A percentile compares a stretch with the other conserved stretches of the same genome.
Conservation (phyloP, 2,329 filamentous ascomycete genomes). For the Ophiostoma novo-ulmi region DNA sequence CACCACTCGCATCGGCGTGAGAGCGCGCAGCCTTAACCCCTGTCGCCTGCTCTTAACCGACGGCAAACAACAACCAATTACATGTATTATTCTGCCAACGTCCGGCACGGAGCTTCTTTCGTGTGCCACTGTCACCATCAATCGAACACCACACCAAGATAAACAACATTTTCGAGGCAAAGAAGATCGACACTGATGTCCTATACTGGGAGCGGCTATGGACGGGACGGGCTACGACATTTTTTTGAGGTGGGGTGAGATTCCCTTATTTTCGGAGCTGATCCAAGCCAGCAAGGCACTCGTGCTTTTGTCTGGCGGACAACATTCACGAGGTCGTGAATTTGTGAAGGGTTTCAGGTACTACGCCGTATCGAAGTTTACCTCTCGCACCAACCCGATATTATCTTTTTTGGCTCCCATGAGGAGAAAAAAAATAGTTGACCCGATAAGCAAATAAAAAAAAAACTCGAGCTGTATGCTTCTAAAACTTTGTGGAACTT, state of each 20-base stretch:
- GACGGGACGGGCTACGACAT: conserved; percentile 8
- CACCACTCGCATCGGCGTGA: conserved; percentile 18
- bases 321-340: conserved; percentile 21
- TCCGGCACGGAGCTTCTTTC: conserved; percentile 13
- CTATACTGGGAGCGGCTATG: conserved; percentile 8
- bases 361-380: conserved; percentile 19
- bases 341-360: conserved; percentile 22
- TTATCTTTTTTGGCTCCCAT: conserved; percentile 7
- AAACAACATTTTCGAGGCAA: background rate
- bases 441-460: conserved; percentile 18
- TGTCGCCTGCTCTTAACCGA: background rate
- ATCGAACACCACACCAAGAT: conserved; percentile 6
- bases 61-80: conserved; percentile 8
- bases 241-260: conserved; percentile 20
- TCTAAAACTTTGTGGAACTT: conserved; percentile 6
- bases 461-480: conserved; percentile 18
- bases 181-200: conserved; percentile 16
- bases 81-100: conserved; percentile 11
- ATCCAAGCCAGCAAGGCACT: conserved; percentile 11
- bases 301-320: conserved; percentile 16
- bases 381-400: conserved; percentile 17
- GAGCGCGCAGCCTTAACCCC: conserved; percentile 14
- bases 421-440: conserved; percentile 14
- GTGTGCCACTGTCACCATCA: conserved; percentile 17
- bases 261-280: conserved; percentile 16